Conservation (phyloP, 2,329 filamentous ascomycete genomes). For the Xylaria sp. region DNA sequence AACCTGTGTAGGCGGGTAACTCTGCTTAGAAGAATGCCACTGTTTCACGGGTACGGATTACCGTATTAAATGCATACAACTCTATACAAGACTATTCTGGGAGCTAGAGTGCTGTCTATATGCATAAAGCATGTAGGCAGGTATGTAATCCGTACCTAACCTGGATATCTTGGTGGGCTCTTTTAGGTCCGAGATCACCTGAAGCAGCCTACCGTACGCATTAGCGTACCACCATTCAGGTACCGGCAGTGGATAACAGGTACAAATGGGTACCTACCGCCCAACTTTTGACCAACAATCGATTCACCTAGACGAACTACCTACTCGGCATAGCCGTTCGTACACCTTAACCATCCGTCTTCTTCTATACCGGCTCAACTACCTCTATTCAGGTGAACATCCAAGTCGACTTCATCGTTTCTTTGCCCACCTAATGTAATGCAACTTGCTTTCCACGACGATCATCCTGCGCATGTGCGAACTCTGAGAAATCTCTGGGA, state of each 20-base stretch:
- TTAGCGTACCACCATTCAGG: background rate
- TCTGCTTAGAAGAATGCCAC: background rate
- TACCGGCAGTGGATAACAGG: background rate
- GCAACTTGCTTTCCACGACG: slow-evolving; percentile 20
- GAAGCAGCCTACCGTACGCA: background rate
- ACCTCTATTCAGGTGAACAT: too few relatives aligned
- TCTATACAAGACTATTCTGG: background rate
- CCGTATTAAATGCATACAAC: background rate
- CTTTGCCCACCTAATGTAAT: slow-evolving; percentile 12
- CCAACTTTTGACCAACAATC: slow-evolving; percentile 8
- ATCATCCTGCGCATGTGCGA: slow-evolving; percentile 21
- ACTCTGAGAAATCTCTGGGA: slow-evolving; percentile 25
- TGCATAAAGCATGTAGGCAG: background rate
- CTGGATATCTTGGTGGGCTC: background rate
- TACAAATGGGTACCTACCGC: background rate
- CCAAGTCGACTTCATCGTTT: slow-evolving; percentile 8
- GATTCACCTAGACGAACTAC: slow-evolving; percentile 6
- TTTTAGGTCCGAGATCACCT: too few relatives aligned
- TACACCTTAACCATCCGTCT: slow-evolving; percentile 4
- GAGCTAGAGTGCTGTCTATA: background rate
- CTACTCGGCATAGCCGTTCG: background rate
- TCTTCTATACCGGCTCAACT: slow-evolving; percentile 15
- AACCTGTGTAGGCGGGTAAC: background rate
- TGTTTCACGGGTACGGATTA: background rate
- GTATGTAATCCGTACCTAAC: background rate